A percentile compares a stretch with the other conserved stretches of the same genome.
Conservation (phyloP, 2,329 filamentous ascomycete species). For the Harringtonia lauricola region DNA sequence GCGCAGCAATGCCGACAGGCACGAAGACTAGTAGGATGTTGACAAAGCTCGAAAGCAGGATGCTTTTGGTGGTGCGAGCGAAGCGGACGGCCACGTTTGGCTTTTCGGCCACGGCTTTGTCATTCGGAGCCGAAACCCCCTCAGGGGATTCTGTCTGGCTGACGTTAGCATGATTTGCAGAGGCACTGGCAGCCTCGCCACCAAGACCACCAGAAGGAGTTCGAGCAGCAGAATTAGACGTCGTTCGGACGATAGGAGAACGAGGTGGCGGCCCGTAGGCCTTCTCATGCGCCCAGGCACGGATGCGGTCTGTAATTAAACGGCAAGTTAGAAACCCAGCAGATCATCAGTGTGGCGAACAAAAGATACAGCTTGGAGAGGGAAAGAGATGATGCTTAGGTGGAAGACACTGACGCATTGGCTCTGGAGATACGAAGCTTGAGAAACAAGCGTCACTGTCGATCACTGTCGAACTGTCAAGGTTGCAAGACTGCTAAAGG, state of each 20-base stretch:
- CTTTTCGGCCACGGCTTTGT: conserved; percentile 8
- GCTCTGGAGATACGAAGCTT: too few species aligned
- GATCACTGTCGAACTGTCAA: too few species aligned
- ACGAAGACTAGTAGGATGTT: conserved; percentile 60
- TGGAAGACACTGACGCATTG: too few species aligned
- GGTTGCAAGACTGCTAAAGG: too few species aligned
- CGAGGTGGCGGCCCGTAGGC: conserved; percentile 15
- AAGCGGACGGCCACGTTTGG: conserved; percentile 20
- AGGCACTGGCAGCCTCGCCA: background rate
- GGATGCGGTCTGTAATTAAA: conserved; percentile 15
- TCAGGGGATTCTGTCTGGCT: background rate
- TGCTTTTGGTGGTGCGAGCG: conserved; percentile 36
- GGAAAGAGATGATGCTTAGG: too few species aligned
- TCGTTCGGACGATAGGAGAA: background rate
- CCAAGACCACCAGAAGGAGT: background rate
- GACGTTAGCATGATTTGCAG: background rate
- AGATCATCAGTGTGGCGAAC: background rate
- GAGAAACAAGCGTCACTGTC: too few species aligned
- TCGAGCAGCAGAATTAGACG: background rate
- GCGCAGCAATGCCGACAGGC: conserved; percentile 52
- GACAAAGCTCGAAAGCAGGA: conserved; percentile 50
- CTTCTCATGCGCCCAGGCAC: conserved; percentile 18
- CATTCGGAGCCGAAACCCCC: background rate
- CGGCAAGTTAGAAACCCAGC: background rate
- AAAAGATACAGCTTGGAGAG: background rate